A percentile compares a stretch with the other conserved stretches of the same genome.
Conservation (phyloP, 2,329 filamentous ascomycete genomes). For the Verticillium isaacii region DNA sequence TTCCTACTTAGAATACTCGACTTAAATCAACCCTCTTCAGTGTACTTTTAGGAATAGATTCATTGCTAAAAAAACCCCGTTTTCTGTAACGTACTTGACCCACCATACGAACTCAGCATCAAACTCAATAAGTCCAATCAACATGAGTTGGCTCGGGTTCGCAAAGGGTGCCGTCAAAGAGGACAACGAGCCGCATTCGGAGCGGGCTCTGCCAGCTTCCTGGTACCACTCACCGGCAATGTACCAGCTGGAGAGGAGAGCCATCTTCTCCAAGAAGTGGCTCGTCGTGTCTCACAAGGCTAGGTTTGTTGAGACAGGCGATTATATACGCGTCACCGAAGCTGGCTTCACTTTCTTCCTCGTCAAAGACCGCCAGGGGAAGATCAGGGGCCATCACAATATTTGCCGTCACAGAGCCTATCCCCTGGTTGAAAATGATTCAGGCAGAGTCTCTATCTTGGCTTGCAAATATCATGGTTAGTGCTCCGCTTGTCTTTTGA, state of each 20-base stretch:
- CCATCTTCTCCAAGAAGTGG: slow-evolving; percentile 37
- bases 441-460: no score
- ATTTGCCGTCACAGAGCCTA: background rate
- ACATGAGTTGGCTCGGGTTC: no score
- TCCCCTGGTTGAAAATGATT: slow-evolving; percentile 16
- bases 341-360: slow-evolving; percentile 34
- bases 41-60: no score
- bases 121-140: no score
- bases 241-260: slow-evolving; percentile 38
- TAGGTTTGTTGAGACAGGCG: slow-evolving; percentile 26
- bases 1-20: no score
- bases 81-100: no score
- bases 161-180: no score
- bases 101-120: no score
- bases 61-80: no score
- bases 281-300: slow-evolving; percentile 27
- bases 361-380: slow-evolving; percentile 31
- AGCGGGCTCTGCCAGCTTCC: slow-evolving; percentile 33
- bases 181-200: background rate
- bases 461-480: no score
- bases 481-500: no score
- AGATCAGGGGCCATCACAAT: slow-evolving; percentile 31
- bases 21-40: no score
- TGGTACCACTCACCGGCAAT: slow-evolving; percentile 18
- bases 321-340: slow-evolving; percentile 26